Conservation (phyloP, 1,139 yeast species). For the Zygosaccharomyces pseudobailii region DNA sequence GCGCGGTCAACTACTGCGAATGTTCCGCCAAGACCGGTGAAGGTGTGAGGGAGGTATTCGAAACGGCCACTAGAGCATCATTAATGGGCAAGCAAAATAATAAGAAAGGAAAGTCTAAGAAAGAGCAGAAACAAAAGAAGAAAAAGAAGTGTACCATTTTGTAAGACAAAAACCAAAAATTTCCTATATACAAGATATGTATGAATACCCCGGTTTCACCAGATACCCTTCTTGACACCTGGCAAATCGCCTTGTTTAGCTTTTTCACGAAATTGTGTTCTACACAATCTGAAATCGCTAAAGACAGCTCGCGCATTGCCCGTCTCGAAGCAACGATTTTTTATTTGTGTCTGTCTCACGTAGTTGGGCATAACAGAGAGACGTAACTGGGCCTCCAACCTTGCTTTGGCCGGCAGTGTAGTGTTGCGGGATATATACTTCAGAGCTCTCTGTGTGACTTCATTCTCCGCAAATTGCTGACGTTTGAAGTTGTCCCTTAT, state of each 20-base stretch:
- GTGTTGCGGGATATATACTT: constrained; percentile 89
- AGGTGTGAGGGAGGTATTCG: constrained; percentile 88
- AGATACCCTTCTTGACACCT: constrained; percentile 91
- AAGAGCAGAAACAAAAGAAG: constrained; percentile 27
- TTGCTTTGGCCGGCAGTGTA: constrained; percentile 75
- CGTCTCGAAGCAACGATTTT: constrained; percentile 83
- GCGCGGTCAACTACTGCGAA: constrained; percentile 81
- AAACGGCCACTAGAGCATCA: constrained; percentile 76
- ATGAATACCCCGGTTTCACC: constrained; percentile 44
- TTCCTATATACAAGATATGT: neutral
- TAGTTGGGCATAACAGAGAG: constrained; percentile 86
- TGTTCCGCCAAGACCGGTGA: constrained; percentile 91
- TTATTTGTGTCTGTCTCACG: constrained; percentile 73
- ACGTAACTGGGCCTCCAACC: constrained; percentile 92
- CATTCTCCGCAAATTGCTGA: constrained; percentile 79
- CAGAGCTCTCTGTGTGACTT: constrained; percentile 79
- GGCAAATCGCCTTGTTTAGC: constrained; percentile 89
- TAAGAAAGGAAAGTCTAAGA: constrained; percentile 20
- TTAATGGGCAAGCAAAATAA: constrained; percentile 29
- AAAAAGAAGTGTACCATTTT: constrained; percentile 38
- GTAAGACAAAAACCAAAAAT: constrained; percentile 12
- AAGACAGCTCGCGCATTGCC: constrained; percentile 83
- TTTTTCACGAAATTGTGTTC: constrained; percentile 85
- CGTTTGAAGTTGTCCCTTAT: constrained; percentile 89
- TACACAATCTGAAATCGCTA: constrained; percentile 78